Conservation (phyloP, 805 yeast species). For the Yamadazyma scolyti region DNA sequence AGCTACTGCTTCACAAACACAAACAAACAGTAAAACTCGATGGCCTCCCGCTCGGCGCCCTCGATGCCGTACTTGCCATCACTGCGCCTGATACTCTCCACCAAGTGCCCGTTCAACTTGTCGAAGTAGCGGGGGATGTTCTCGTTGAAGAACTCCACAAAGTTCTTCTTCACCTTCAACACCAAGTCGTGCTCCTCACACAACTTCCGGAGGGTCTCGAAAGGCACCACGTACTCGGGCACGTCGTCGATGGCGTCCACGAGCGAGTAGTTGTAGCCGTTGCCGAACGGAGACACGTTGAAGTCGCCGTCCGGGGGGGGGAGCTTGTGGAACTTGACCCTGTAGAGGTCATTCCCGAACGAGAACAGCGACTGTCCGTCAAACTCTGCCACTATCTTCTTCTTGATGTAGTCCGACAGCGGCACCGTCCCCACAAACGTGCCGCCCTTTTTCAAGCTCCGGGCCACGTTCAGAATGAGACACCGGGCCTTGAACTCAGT, state of each 20-base stretch:
- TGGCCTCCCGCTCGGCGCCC: constrained; percentile 86
- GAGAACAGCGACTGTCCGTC: constrained; percentile 4
- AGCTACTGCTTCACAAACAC: constrained; percentile 63
- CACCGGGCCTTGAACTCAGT: constrained; percentile 74
- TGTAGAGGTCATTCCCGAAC: constrained; percentile 86
- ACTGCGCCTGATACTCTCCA: constrained; percentile 65
- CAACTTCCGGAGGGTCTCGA: constrained; percentile 76
- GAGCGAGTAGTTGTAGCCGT: constrained; percentile 74
- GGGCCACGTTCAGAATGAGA: constrained; percentile 69
- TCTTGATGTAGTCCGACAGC: constrained; percentile 76
- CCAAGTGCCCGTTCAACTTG: constrained; percentile 54
- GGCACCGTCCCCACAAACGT: constrained; percentile 92
- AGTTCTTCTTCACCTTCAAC: constrained; percentile 68
- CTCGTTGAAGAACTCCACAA: constrained; percentile 75
- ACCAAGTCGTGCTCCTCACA: constrained; percentile 82
- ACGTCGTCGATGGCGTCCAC: constrained; percentile 95
- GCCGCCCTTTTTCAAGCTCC: constrained; percentile 78
- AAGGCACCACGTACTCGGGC: constrained; percentile 95
- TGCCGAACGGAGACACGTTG: constrained; percentile 68
- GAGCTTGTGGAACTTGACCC: constrained; percentile 72
- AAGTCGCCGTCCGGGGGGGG: constrained; percentile 78
- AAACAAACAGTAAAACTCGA: constrained; percentile 82
- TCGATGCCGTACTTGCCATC: constrained; percentile 86
- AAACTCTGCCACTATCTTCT: constrained; percentile 40
- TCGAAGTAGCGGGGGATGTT: constrained; percentile 68